These are phyloP conservation scores for Suillus cothurnatus DNA, from an alignment of 768 basidiomycete genomes.

Conservation along the genomic window DNA sequence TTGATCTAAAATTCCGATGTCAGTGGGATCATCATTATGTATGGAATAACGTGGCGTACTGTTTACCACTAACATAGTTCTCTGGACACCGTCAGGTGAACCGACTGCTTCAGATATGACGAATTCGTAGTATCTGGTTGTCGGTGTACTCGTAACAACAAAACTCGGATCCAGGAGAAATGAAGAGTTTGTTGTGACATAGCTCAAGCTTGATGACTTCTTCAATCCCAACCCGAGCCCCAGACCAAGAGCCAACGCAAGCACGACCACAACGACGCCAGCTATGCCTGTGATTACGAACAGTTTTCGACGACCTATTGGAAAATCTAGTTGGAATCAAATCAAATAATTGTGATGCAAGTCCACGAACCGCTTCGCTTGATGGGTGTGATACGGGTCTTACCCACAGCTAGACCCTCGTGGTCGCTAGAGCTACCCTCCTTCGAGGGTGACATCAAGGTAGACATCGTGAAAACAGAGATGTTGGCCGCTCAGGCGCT, in stretches of 20 bases:
- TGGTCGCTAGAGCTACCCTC: constrained; percentile 13
- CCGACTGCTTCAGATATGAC: constrained; percentile 40
- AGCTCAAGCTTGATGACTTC: constrained; percentile 18
- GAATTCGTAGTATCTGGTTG: constrained; percentile 47
- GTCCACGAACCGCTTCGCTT: constrained; percentile 7
- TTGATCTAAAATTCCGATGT: constrained; percentile 25
- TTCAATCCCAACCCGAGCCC: constrained; percentile 31
- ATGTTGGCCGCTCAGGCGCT: background rate
- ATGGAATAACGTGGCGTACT: constrained; percentile 24
- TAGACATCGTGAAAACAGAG: constrained; percentile 2
- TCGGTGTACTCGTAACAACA: constrained; percentile 29
- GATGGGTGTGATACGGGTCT: background rate
- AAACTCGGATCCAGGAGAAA: constrained; percentile 34
- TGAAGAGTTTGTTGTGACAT: constrained; percentile 27
- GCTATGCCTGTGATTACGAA: constrained; percentile 17
- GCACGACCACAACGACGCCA: constrained; percentile 15
- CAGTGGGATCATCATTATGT: background rate
- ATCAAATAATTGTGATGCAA: background rate
- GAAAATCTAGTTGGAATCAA: background rate
- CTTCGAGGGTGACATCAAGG: constrained; percentile 5
- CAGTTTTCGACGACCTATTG: constrained; percentile 23
- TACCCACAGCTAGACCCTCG: background rate
- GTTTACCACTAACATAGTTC: constrained; percentile 50
- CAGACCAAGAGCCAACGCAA: constrained; percentile 31
- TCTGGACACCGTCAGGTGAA: constrained; percentile 43